A percentile compares a stretch with the other conserved stretches of the same genome.
Evolutionary conservation across 2,329 filamentous ascomycete genomes (phyloP).

Genomic region (Karstenula rhodostoma): DNA sequence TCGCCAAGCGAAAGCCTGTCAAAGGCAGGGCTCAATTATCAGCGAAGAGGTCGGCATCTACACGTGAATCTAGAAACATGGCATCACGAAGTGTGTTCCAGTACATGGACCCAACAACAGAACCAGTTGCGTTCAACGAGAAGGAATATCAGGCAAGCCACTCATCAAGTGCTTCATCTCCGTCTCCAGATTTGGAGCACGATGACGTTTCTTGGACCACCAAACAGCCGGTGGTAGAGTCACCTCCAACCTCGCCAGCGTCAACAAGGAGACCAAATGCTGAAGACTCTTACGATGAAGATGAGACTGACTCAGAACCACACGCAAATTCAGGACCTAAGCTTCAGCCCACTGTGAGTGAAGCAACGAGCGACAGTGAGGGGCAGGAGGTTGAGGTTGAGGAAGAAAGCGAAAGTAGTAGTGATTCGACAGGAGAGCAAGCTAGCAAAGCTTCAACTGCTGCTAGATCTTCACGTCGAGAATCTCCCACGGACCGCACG

Average conservation of each 20-base stretch:
- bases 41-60: conserved; percentile 20
- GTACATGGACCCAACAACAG: conserved; percentile 30
- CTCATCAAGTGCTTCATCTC: conserved; percentile 29
- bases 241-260: conserved; percentile 41
- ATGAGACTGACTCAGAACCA: conserved; percentile 33
- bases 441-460: conserved; percentile 15
- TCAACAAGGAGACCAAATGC: conserved; percentile 28
- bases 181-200: conserved; percentile 30
- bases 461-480: conserved; percentile 14
- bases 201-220: conserved; percentile 32
- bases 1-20: conserved; percentile 32
- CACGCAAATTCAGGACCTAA: conserved; percentile 44
- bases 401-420: conserved; percentile 24
- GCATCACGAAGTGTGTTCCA: conserved; percentile 40
- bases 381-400: conserved; percentile 31
- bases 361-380: conserved; percentile 22
- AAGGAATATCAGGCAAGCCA: conserved; percentile 22
- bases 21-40: conserved; percentile 28
- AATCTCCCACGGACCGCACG: conserved; percentile 20
- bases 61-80: conserved; percentile 23
- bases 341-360: conserved; percentile 24
- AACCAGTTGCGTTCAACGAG: conserved; percentile 20
- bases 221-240: conserved; percentile 33
- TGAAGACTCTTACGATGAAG: conserved; percentile 22
- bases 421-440: conserved; percentile 20